Percentiles rank a stretch among this genome's conserved stretches.
Evolutionary conservation across 164 flowering plant genomes (phyloP).

Genomic region (Pachysandra terminalis): DNA sequence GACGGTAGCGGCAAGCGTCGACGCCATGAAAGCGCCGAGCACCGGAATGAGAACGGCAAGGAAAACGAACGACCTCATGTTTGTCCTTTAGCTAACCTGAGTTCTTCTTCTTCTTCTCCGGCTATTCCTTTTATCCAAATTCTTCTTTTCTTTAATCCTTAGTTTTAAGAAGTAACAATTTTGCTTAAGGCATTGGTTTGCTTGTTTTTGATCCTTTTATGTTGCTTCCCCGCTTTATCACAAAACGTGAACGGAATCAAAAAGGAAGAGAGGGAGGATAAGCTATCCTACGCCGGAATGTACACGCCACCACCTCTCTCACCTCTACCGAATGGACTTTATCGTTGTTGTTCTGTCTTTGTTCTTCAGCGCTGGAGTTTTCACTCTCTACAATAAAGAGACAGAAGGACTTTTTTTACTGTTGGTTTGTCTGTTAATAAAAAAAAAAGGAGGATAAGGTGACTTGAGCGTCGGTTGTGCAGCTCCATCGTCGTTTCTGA

Average conservation of each 20-base stretch:
- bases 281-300: constrained; percentile 5
- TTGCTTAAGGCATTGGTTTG: neutral
- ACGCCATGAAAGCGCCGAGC: constrained; percentile 10
- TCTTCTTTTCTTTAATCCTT: neutral
- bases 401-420: too few relatives aligned
- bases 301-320: constrained; percentile 8
- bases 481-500: too few relatives aligned
- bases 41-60: constrained; percentile 6
- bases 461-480: too few relatives aligned
- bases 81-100: neutral
- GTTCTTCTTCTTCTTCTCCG: neutral
- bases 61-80: constrained; percentile 14
- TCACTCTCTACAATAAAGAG: too few relatives aligned
- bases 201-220: neutral
- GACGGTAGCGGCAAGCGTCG: constrained; percentile 28
- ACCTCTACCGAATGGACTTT: too few relatives aligned
- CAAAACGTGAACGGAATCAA: constrained; percentile 3
- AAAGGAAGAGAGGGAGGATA: neutral
- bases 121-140: neutral
- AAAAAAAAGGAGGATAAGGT: too few relatives aligned
- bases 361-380: too few relatives aligned
- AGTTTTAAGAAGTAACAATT: too few relatives aligned
- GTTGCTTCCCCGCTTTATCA: constrained; percentile 15
- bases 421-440: too few relatives aligned
- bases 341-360: too few relatives aligned